phyloP scores from a whole-genome alignment of 2,329 filamentous ascomycete species.

The Orbilia ellipsospora region DNA sequence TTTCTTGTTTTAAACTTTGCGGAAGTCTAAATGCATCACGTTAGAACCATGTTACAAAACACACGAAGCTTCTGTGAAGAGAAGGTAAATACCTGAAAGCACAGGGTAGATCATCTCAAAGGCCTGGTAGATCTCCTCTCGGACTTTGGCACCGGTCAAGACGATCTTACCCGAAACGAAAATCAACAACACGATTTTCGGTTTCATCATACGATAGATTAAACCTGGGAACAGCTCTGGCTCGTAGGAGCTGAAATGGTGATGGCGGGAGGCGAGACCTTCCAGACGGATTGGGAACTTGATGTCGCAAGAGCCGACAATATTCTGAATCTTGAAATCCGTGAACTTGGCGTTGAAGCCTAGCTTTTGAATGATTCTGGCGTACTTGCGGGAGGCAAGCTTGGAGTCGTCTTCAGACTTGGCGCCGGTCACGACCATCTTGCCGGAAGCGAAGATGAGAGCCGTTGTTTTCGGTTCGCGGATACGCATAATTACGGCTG shows the following conservation, averaged over 20 bases:
- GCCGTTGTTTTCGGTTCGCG: conserved; percentile 98
- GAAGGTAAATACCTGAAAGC: conserved; percentile 75
- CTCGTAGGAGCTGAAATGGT: conserved; percentile 99
- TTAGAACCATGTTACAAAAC: conserved; percentile 55
- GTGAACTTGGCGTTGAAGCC: conserved; percentile 99
- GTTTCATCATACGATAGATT: conserved; percentile 99
- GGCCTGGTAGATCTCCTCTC: conserved; percentile 96
- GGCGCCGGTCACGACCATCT: conserved; percentile 99
- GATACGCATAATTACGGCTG: conserved; percentile 99
- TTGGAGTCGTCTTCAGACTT: conserved; percentile 99
- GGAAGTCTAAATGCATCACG: conserved; percentile 67
- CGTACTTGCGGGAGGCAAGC: conserved; percentile 95
- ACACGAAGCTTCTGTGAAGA: conserved; percentile 56
- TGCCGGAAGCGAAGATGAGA: conserved; percentile 96
- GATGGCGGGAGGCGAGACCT: conserved; percentile 93
- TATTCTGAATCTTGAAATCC: conserved; percentile 99
- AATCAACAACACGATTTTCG: conserved; percentile 97
- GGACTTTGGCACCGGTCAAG: conserved; percentile 94
- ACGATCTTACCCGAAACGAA: conserved; percentile 99
- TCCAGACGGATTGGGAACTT: conserved; percentile 98
- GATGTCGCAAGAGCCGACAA: conserved; percentile 98
- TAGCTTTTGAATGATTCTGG: conserved; percentile 99
- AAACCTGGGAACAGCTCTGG: conserved; percentile 98
- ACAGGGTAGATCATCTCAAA: conserved; percentile 98
- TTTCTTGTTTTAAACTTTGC: conserved; percentile 68